Evolutionary conservation across 139 green algal genomes (phyloP).

Genomic region (Dunaliella primolecta): DNA sequence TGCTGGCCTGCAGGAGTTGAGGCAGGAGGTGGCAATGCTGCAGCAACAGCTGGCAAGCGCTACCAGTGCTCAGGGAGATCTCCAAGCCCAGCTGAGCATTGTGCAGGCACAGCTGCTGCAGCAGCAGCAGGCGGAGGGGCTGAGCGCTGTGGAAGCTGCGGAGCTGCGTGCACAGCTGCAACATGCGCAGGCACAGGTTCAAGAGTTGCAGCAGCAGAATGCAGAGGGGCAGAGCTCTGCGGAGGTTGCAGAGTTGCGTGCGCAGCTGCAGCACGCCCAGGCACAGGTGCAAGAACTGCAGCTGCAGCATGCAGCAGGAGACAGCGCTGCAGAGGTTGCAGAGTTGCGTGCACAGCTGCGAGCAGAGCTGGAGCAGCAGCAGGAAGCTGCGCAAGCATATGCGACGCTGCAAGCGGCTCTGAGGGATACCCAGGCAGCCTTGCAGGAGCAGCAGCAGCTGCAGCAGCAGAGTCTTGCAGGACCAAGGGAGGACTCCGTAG

Average conservation of each 20-base stretch:
- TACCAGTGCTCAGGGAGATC: no score
- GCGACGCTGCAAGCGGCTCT: not conserved
- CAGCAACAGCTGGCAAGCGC: not conserved
- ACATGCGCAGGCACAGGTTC: no score
- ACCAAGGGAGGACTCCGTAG: not conserved
- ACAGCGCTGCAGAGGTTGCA: not conserved
- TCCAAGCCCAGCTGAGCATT: no score
- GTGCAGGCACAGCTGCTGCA: no score
- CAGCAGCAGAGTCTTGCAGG: not conserved
- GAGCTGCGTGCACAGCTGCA: no score
- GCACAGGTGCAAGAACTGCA: not conserved
- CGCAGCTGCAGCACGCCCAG: not conserved
- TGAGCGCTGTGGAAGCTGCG: not conserved
- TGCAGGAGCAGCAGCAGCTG: not conserved
- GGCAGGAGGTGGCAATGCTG: not conserved
- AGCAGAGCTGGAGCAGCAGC: slow-evolving; percentile 9
- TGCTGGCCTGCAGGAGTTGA: not conserved
- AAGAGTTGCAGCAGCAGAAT: no score
- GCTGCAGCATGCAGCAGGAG: not conserved
- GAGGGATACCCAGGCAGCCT: not conserved
- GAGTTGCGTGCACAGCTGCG: slow-evolving; percentile 5
- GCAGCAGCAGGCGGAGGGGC: no score
- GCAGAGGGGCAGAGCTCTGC: no score
- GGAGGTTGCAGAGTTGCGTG: not conserved
- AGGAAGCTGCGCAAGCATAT: not conserved